phyloP scores from a whole-genome alignment of 2,329 filamentous ascomycete species.

The Fusarium nygamai region DNA sequence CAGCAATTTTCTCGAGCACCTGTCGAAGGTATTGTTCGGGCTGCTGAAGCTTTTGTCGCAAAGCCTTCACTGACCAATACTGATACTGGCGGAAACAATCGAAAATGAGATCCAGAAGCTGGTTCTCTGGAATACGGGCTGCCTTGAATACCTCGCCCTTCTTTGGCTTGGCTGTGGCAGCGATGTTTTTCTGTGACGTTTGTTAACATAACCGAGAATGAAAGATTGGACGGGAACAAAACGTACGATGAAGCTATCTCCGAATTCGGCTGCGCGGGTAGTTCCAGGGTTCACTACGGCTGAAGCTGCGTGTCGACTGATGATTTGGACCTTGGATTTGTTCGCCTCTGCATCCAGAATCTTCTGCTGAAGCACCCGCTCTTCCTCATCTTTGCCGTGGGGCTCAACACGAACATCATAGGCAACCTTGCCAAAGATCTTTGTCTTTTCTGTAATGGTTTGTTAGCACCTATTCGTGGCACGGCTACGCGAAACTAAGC shows the following conservation, averaged over 20 bases:
- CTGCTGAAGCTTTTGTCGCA: slow-evolving; percentile 81
- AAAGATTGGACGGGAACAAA: background rate
- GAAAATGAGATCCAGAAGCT: slow-evolving; percentile 87
- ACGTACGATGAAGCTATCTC: slow-evolving; percentile 67
- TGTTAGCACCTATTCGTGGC: slow-evolving; percentile 32
- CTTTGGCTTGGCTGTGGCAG: slow-evolving; percentile 63
- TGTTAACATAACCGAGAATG: slow-evolving; percentile 29
- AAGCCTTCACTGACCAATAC: slow-evolving; percentile 93
- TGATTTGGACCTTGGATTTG: slow-evolving; percentile 60
- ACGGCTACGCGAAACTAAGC: slow-evolving; percentile 44
- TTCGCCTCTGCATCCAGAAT: slow-evolving; percentile 61
- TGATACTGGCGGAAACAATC: slow-evolving; percentile 83
- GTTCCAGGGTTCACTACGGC: slow-evolving; percentile 67
- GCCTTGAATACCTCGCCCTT: slow-evolving; percentile 81
- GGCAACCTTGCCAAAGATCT: slow-evolving; percentile 74
- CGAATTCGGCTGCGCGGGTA: slow-evolving; percentile 51
- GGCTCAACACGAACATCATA: slow-evolving; percentile 82
- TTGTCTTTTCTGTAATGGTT: slow-evolving; percentile 76
- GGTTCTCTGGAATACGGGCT: slow-evolving; percentile 87
- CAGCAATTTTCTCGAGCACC: slow-evolving; percentile 82
- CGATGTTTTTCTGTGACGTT: slow-evolving; percentile 60
- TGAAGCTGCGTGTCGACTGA: slow-evolving; percentile 60
- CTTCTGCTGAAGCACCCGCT: slow-evolving; percentile 68
- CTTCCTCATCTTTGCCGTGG: slow-evolving; percentile 75
- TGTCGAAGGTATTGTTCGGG: slow-evolving; percentile 94